A percentile compares a stretch with the other conserved stretches of the same genome.
Evolutionary conservation across 441 rosid genomes (phyloP).

Genomic region (Populus tomentosa): DNA sequence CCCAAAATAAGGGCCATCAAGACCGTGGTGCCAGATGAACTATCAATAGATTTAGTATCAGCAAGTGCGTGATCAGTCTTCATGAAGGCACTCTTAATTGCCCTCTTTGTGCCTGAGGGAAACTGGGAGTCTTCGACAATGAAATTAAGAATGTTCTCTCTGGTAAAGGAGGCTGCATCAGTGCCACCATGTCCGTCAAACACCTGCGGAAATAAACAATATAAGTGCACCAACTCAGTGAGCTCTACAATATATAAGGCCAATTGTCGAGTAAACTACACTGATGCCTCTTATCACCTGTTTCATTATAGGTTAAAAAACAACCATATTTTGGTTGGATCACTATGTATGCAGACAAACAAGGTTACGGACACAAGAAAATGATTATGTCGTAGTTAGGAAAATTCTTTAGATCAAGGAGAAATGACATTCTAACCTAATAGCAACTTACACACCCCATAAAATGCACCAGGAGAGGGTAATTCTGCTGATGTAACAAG

Average conservation of each 20-base stretch:
- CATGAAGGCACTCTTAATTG: slow-evolving; percentile 62
- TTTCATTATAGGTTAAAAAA: not conserved
- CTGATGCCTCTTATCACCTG: not conserved
- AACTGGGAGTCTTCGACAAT: slow-evolving; percentile 72
- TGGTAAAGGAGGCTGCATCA: slow-evolving; percentile 82
- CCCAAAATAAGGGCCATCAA: slow-evolving; percentile 69
- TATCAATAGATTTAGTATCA: slow-evolving; percentile 67
- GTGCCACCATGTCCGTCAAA: slow-evolving; percentile 91
- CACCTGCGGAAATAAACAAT: slow-evolving; percentile 41
- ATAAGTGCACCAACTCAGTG: slow-evolving; percentile 5
- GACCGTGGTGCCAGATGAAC: slow-evolving; percentile 83
- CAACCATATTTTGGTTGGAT: not conserved
- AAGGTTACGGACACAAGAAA: too few relatives aligned
- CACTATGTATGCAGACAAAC: not conserved
- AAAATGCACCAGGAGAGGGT: slow-evolving; percentile 66
- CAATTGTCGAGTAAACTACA: not conserved
- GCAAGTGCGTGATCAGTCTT: slow-evolving; percentile 78
- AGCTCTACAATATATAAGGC: not conserved
- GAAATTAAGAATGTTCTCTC: slow-evolving; percentile 60
- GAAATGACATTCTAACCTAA: slow-evolving; percentile 10
- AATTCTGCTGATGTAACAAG: slow-evolving; percentile 30
- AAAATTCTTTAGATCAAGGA: not conserved
- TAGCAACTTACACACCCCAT: slow-evolving; percentile 59
- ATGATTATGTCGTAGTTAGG: not conserved
- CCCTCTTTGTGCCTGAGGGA: slow-evolving; percentile 51